phyloP scores from a whole-genome alignment of 108 stramenopile genomes.

The Skeletonema grethae region DNA sequence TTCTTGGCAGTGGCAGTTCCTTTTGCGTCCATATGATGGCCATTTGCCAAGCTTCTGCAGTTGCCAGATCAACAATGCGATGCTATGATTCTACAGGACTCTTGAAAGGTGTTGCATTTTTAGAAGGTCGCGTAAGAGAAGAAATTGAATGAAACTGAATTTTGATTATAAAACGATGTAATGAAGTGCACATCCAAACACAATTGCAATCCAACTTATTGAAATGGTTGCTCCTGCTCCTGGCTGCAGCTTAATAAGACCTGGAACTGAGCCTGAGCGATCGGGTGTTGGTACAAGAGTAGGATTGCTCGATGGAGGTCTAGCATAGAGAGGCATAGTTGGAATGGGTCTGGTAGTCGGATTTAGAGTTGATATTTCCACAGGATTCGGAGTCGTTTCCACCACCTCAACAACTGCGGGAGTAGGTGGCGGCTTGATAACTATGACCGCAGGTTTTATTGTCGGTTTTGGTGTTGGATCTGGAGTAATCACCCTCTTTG shows the following conservation, averaged over 20 bases:
- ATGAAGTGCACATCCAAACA: background rate
- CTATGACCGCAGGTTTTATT: background rate
- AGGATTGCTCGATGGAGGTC: background rate
- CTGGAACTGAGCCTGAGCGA: background rate
- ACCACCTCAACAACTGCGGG: background rate
- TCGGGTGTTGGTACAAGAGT: background rate
- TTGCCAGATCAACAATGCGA: conserved; percentile 20
- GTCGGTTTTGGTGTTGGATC: background rate
- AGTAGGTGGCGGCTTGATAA: background rate
- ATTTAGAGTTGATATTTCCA: background rate
- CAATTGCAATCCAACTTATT: background rate
- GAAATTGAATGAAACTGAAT: background rate
- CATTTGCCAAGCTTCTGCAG: conserved; percentile 14
- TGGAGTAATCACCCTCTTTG: background rate
- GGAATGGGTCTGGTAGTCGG: background rate
- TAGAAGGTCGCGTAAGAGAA: conserved; percentile 4
- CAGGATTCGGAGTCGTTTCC: background rate
- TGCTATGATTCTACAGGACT: conserved; percentile 25
- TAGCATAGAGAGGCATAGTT: background rate
- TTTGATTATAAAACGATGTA: background rate
- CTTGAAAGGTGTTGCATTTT: conserved; percentile 29
- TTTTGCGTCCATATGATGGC: conserved; percentile 23
- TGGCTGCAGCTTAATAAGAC: background rate
- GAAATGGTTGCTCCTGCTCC: background rate
- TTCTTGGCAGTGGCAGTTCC: conserved; percentile 2